Evolutionary conservation across 306 rosid genomes (phyloP), one percentile per base, ranked within the genome.

Genomic region (Cajanus cajan): DNA sequence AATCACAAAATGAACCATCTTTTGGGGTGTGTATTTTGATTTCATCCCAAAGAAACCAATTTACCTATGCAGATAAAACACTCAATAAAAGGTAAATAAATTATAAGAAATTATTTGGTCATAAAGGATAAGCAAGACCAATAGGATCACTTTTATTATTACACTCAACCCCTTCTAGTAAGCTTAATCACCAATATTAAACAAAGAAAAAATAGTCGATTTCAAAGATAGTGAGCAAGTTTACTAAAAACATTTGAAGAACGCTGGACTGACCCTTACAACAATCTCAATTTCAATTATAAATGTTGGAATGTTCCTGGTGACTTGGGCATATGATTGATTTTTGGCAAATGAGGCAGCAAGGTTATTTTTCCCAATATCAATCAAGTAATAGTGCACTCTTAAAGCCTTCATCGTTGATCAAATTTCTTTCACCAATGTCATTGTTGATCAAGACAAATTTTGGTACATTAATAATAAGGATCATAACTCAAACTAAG

Each of bases 361-460:
- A 39, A 94, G 52, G 85, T 94, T 97, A 52, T 94, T 94, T 85
- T 94, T 97, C 8, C 98, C 98, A 18, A 94, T 92, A 68, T 94
- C 98, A 65, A 94, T 92, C 86, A 92, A 77, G 89, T 94, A 94
- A 43, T n/a, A 94, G 97, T 19, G 97, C 98, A 58, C 84, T 68
- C 16, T 79, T 77, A 68, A 94, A 91, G 73, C 89, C 95, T 45
- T 62, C 85, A 25, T 87, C 91, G 8, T 75, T 81, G 37, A 94
- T 76, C 84, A 68, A 33, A 74, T 81, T 77, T 54, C 72, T 69
- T 24, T 86, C 71, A 76, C 93, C 98, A 90, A 64, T 31, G 12
- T 8, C 11, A 43, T 65, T 57, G 31, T 67, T 25, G 71, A 8
- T 41, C 52, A 31, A 24, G 34, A 19, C 28, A 22, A 39, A 36